These are phyloP conservation scores for Fonsecaea nubica DNA, from an alignment of 2,329 filamentous ascomycete genomes.

Conservation along the genomic window DNA sequence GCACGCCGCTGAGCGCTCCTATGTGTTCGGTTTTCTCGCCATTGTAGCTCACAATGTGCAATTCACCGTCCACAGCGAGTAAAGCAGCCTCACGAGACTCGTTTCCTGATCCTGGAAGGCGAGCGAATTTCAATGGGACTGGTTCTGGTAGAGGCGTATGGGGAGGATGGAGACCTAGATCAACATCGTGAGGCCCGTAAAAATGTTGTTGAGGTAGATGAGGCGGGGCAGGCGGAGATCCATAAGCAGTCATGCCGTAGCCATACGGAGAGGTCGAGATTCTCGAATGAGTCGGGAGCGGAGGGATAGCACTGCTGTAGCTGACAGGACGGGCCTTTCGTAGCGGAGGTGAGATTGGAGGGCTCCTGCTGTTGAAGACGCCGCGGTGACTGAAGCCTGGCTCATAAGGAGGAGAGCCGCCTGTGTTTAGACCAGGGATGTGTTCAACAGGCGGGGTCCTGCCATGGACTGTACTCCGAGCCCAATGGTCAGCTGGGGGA, in stretches of 20 bases:
- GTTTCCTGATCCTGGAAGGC: conserved; percentile 23
- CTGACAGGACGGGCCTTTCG: conserved; percentile 51
- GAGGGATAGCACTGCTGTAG: conserved; percentile 49
- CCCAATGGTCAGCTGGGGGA: conserved; percentile 35
- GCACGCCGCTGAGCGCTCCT: conserved; percentile 75
- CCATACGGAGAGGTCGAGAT: conserved; percentile 44
- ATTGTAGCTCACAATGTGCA: conserved; percentile 76
- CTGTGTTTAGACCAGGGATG: conserved; percentile 37
- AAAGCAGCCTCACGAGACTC: conserved; percentile 68
- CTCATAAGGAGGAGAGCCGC: conserved; percentile 50
- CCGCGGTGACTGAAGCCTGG: conserved; percentile 48
- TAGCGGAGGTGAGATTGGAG: conserved; percentile 52
- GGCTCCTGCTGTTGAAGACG: conserved; percentile 50
- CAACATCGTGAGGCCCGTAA: conserved; percentile 75
- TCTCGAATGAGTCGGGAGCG: conserved; percentile 40
- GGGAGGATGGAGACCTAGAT: conserved; percentile 59
- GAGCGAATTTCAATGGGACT: conserved; percentile 27
- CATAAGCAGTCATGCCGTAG: conserved; percentile 52
- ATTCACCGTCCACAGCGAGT: conserved; percentile 77
- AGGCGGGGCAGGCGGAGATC: conserved; percentile 66
- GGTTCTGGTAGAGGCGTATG: conserved; percentile 23
- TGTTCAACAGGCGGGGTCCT: conserved; percentile 33
- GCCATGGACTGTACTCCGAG: conserved; percentile 28
- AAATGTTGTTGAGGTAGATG: conserved; percentile 80
- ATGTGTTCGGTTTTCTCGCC: conserved; percentile 74